phyloP scores from a whole-genome alignment of 2,329 filamentous ascomycete species.

The Sporothrix pallida region DNA sequence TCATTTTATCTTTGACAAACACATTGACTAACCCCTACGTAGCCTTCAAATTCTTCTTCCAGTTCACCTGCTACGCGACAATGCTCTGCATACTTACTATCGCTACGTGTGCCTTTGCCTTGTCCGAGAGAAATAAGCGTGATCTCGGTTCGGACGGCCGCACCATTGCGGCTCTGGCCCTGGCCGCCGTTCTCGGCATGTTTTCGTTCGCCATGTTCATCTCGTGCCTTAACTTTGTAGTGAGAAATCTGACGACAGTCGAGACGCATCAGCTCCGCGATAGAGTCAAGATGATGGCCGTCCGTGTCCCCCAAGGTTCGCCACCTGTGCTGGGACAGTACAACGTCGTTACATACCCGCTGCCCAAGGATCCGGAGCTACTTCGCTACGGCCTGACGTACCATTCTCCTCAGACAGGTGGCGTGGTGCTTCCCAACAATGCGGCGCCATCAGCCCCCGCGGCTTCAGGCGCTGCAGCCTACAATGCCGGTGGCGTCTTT shows the following conservation, averaged over 20 bases:
- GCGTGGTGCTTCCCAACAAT: neutral
- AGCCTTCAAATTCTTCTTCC: conserved; percentile 90
- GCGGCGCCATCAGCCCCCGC: neutral
- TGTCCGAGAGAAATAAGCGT: conserved; percentile 48
- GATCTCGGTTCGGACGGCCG: conserved; percentile 49
- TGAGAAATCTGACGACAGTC: conserved; percentile 81
- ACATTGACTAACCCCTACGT: neutral
- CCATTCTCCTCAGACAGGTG: neutral
- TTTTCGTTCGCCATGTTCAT: conserved; percentile 79
- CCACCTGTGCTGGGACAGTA: conserved; percentile 58
- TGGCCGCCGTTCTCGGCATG: conserved; percentile 76
- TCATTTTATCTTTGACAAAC: neutral
- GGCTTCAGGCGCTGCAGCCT: neutral
- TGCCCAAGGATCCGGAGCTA: conserved; percentile 34
- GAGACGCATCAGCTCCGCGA: conserved; percentile 70
- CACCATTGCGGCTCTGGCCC: conserved; percentile 68
- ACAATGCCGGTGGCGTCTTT: conserved; percentile 19
- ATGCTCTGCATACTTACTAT: conserved; percentile 70
- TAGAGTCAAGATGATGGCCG: conserved; percentile 73
- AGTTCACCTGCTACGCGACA: conserved; percentile 78
- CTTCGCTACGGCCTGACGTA: neutral
- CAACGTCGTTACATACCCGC: conserved; percentile 41
- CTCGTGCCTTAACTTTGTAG: conserved; percentile 72
- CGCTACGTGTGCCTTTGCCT: conserved; percentile 62
- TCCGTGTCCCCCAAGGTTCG: conserved; percentile 66